Base-by-base conservation (phyloP, 2,329 filamentous ascomycete species). In the Paecilomyces niveus region DNA sequence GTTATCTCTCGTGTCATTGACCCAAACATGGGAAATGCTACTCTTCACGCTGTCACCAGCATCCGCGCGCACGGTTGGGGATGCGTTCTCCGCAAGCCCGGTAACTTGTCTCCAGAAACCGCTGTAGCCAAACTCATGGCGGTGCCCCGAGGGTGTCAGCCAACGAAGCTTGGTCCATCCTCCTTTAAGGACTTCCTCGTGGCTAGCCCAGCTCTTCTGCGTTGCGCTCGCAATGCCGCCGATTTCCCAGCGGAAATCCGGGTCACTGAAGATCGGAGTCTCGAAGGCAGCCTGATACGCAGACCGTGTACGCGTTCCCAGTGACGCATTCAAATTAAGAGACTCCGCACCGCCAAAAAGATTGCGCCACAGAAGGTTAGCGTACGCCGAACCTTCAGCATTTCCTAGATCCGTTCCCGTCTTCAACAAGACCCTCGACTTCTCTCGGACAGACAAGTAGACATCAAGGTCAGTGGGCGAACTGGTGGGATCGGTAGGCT, bases 351-450 rank as follows among this genome's bases (percentile, higher is more conserved):
- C 94, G 55, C 94, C 94, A 71, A 99, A 90, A 60, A 99, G 83
- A 75, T 99, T 99, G 65, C 94, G 87, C 80, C 92, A 87, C 55
- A 93, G 82, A 52, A 92, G 82, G 65, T 94, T 93, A 64, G 90
- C 88, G 70, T 96, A 97, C 3, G 92, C 93, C 7, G 92, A 96
- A 35, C 93, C 94, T 75, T 99, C 94, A 22, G 90, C 87, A 70
- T 95, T 96, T 62, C 94, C 94, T 53, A 96, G 83, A 71, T 97
- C 93, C 8, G 94, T 97, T 60, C 94, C 94, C 0, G 92, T 96
- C 78, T 96, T 96, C 68, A 97, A 83, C 59, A 92, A 86, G 69
- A 97, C 85, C 45, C 89, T 87, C 32, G 90, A 88, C 64, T 90
- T 87, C 75, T 99, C 93, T 61, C 83, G 82, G 22, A 89, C 89